Conservation (phyloP, 2,329 filamentous ascomycete species). For the Neonectria hederae region DNA sequence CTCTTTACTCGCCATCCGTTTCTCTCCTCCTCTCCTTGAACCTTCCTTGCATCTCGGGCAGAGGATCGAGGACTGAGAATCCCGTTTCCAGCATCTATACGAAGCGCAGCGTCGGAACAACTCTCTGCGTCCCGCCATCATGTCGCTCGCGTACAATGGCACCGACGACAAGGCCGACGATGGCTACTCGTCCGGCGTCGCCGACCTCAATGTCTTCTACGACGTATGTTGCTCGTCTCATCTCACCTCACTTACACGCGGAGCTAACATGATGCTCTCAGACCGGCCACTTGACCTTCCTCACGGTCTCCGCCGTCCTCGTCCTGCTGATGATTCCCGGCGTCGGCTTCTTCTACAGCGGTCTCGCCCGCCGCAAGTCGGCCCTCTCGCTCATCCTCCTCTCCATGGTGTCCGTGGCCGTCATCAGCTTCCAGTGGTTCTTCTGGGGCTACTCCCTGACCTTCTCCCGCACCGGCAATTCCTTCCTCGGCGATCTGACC, state of each 20-base stretch:
- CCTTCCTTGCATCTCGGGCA: slow-evolving; percentile 12
- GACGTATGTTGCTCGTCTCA: slow-evolving; percentile 61
- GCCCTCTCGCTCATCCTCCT: slow-evolving; percentile 88
- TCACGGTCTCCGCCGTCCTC: slow-evolving; percentile 78
- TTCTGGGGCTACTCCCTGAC: slow-evolving; percentile 92
- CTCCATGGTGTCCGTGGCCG: slow-evolving; percentile 80
- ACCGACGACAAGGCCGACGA: slow-evolving; percentile 58
- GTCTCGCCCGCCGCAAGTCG: slow-evolving; percentile 87
- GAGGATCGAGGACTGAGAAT: slow-evolving; percentile 19
- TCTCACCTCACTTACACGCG: background rate
- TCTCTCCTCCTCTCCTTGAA: slow-evolving; percentile 11
- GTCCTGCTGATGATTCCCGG: slow-evolving; percentile 94
- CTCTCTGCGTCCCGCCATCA: slow-evolving; percentile 33
- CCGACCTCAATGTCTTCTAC: slow-evolving; percentile 87
- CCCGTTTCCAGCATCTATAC: background rate
- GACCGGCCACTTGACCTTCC: slow-evolving; percentile 85
- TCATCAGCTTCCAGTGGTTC: slow-evolving; percentile 93
- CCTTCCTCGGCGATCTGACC: slow-evolving; percentile 80
- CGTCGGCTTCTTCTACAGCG: slow-evolving; percentile 94
- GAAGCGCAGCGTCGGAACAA: slow-evolving; percentile 18
- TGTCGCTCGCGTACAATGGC: slow-evolving; percentile 59
- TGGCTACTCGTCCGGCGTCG: slow-evolving; percentile 61
- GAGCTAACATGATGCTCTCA: slow-evolving; percentile 46
- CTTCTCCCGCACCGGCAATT: slow-evolving; percentile 82
- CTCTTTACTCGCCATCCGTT: slow-evolving; percentile 25